These are phyloP conservation scores for Penium margaritaceum DNA, from an alignment of 139 green algal species.

Conservation along the genomic window DNA sequence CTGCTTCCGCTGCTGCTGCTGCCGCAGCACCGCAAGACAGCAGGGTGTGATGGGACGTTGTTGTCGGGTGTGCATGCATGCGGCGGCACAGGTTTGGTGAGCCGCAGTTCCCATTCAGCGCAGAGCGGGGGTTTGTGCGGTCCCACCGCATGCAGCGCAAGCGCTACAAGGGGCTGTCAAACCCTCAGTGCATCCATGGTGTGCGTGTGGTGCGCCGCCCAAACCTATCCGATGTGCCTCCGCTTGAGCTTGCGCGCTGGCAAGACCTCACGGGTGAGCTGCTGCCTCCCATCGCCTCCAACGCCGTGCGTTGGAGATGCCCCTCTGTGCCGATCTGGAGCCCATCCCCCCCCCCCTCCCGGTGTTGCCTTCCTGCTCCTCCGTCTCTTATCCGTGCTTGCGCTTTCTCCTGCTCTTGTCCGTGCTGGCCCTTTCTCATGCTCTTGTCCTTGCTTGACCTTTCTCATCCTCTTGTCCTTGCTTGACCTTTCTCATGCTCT, in stretches of 20 bases:
- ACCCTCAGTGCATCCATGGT: constrained; percentile 43
- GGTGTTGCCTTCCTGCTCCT: too few species aligned
- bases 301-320: too few species aligned
- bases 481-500: too few species aligned
- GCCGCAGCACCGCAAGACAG: not conserved
- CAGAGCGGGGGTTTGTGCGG: constrained; percentile 24
- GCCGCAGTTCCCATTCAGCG: constrained; percentile 35
- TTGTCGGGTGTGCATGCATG: too few species aligned
- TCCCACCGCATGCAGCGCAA: constrained; percentile 44
- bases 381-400: too few species aligned
- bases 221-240: constrained; percentile 16
- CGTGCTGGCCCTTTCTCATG: too few species aligned
- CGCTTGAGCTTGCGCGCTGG: constrained; percentile 16
- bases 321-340: too few species aligned
- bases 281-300: not conserved
- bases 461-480: too few species aligned
- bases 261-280: constrained; percentile 29
- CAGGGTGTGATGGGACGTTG: too few species aligned
- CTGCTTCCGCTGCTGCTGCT: not conserved
- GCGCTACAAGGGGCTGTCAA: constrained; percentile 40
- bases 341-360: too few species aligned
- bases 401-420: too few species aligned
- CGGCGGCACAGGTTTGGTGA: constrained; percentile 36
- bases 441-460: too few species aligned
- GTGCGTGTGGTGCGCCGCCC: constrained; percentile 15